These are phyloP conservation scores for Sistotremastrum suecicum DNA, from an alignment of 768 basidiomycete genomes.

Conservation along the genomic window DNA sequence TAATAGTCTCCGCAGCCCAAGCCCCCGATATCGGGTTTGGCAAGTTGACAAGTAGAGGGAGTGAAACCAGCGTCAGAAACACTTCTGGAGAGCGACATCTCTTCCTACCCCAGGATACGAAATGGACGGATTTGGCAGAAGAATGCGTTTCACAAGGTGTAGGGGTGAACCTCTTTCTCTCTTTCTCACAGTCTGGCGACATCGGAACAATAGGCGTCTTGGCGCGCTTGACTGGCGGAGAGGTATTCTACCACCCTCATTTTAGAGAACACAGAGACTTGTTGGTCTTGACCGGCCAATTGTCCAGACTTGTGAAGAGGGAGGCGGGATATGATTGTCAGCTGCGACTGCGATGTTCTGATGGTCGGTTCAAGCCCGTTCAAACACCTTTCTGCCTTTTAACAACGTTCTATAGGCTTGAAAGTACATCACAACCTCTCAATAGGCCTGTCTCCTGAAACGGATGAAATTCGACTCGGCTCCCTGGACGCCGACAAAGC, in stretches of 20 bases:
- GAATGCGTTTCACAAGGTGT: constrained; percentile 84
- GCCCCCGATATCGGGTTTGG: constrained; percentile 63
- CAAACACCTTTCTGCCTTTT: neutral
- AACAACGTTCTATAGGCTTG: neutral
- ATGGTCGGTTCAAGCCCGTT: constrained; percentile 33
- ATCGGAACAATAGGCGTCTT: constrained; percentile 75
- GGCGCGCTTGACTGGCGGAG: constrained; percentile 70
- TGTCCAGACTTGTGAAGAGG: constrained; percentile 52
- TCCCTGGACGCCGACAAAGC: constrained; percentile 72
- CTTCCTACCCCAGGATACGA: constrained; percentile 62
- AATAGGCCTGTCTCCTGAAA: neutral
- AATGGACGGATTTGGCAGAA: constrained; percentile 75
- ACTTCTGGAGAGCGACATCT: constrained; percentile 77
- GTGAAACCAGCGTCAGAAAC: constrained; percentile 58
- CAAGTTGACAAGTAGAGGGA: constrained; percentile 38
- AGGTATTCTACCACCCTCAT: constrained; percentile 85
- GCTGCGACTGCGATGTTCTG: constrained; percentile 72
- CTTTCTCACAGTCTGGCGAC: constrained; percentile 68
- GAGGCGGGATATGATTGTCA: constrained; percentile 70
- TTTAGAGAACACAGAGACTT: constrained; percentile 62
- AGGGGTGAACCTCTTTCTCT: constrained; percentile 81
- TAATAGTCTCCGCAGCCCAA: constrained; percentile 55
- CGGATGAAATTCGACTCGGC: constrained; percentile 27
- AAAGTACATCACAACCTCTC: neutral
- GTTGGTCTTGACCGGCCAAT: constrained; percentile 53